Evolutionary conservation across 1,139 yeast species (phyloP), one percentile per base, ranked within the genome.

Genomic region (Pichia cactophila): DNA sequence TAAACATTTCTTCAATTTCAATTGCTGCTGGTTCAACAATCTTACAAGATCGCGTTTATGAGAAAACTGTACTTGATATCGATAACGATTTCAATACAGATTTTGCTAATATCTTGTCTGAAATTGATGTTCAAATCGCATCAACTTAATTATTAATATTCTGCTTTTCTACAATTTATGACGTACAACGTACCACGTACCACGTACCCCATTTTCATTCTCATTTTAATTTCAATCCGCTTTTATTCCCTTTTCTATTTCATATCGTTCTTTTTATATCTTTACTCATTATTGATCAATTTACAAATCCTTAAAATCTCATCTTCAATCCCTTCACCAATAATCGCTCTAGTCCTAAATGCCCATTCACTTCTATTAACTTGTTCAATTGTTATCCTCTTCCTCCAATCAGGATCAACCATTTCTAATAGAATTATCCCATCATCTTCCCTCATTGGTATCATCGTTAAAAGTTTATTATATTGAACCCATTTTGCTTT

Each of bases 341-440:
- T 16, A 20, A 10, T 8, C 3, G 41, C 28, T 38, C 33, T 41
- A n/a, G 16, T 29, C 11, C 33, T 29, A 28, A 41, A 31, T 14
- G 41, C 41, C 69, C 69, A 65, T 33, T 58, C 64, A 20, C 55
- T 48, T 45, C 54, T 52, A 28, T 50, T 49, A 8, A 60, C 49
- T 8, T 60, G 55, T 8, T 43, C 49, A 11, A 60, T 46, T 12
- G 47, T 46, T 33, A 54, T 28, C 45, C 69, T 53, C 8, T 54
- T 44, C 10, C 16, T 37, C 12, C 58, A 56, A 41, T 55, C 49
- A 1, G 69, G 68, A 44, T 65, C 58, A 33, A 64, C 41, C 62
- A 64, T 60, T 20, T 57, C 53, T 14, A 64, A 46, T 5, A 65
- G 12, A 1, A 46, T 33, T 20, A 26, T 42, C 9, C 50, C 41